Conservation (phyloP, 306 rosid genomes). For the Inga laurina region DNA sequence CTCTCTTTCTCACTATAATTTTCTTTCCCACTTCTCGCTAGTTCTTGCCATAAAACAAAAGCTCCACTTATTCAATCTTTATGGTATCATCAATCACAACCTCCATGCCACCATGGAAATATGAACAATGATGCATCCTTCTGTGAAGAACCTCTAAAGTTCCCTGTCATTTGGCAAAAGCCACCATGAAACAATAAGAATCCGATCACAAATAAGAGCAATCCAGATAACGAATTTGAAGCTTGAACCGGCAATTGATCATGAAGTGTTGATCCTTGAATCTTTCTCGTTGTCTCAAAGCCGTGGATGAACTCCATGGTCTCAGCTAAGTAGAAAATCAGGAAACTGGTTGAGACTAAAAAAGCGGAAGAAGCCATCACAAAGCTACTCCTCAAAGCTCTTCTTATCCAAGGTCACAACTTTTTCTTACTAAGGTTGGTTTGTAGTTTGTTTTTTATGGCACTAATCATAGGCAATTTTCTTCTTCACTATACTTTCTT, state of each 20-base stretch:
- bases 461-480: too few species aligned
- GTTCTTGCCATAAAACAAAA: too few species aligned
- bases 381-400: too few species aligned
- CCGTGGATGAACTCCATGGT: conserved; percentile 68
- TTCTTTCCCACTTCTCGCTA: too few species aligned
- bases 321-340: conserved; percentile 68
- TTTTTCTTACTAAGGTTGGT: too few species aligned
- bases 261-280: conserved; percentile 86
- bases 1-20: too few species aligned
- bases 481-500: too few species aligned
- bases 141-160: conserved; percentile 47
- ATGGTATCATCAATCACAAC: conserved; percentile 38
- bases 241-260: conserved; percentile 75
- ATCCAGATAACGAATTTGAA: conserved; percentile 85
- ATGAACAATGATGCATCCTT: conserved; percentile 84
- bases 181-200: conserved; percentile 75
- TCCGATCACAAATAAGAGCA: conserved; percentile 71
- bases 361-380: conserved; percentile 69
- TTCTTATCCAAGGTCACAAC: too few species aligned
- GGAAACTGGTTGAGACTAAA: too few species aligned
- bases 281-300: conserved; percentile 62
- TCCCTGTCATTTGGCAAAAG: conserved; percentile 68
- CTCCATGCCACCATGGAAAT: conserved; percentile 87
- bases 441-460: too few species aligned
- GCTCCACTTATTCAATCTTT: too few species aligned